Percentiles rank a stretch among this genome's conserved stretches.
Conservation (phyloP, 371 early-diverging fungal genomes). For the Syncephalastrum sp. region DNA sequence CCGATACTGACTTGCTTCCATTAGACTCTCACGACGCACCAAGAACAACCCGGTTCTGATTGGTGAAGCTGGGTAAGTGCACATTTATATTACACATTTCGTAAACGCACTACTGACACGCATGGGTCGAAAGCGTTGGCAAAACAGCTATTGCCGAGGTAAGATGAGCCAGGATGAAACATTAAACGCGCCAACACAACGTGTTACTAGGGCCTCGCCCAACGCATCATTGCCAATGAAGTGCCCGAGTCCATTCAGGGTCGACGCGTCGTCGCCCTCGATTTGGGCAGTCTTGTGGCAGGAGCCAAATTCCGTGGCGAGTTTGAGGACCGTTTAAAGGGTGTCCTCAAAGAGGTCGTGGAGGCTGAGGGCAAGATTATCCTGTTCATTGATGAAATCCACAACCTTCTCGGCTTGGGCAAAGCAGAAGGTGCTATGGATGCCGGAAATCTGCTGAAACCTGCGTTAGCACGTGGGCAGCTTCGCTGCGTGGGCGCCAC, state of each 20-base stretch:
- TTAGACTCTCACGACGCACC: constrained; percentile 69
- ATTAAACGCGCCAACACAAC: too few relatives aligned
- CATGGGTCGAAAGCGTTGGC: constrained; percentile 38
- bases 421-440: constrained; percentile 77
- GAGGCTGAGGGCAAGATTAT: constrained; percentile 76
- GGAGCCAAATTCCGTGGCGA: constrained; percentile 83
- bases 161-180: neutral
- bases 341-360: constrained; percentile 70
- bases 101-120: too few relatives aligned
- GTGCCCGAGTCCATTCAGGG: constrained; percentile 76
- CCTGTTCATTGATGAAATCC: constrained; percentile 88
- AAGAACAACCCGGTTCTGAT: constrained; percentile 93
- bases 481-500: constrained; percentile 89
- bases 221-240: constrained; percentile 79
- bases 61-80: constrained; percentile 68
- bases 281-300: constrained; percentile 80
- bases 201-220: constrained; percentile 67
- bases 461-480: constrained; percentile 79
- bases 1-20: neutral
- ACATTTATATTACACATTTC: too few relatives aligned
- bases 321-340: constrained; percentile 84
- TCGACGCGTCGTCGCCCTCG: constrained; percentile 75
- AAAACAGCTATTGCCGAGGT: constrained; percentile 60
- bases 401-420: constrained; percentile 78
- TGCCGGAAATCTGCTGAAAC: constrained; percentile 86